Conservation (phyloP, 345 rosid species). For the Salix brachista region DNA sequence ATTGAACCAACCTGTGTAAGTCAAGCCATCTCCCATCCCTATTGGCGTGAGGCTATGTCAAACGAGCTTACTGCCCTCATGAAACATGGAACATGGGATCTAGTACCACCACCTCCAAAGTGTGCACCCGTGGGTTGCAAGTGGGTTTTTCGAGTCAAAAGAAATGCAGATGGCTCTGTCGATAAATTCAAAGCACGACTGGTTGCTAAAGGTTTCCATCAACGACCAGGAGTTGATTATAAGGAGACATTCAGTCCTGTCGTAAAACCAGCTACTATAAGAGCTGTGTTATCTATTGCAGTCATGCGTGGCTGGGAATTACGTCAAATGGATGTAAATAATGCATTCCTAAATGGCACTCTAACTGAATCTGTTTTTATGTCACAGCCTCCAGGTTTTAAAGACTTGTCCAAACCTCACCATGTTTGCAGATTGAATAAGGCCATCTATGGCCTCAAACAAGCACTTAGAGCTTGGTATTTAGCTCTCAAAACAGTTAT, state of each 20-base stretch:
- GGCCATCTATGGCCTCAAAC: neutral
- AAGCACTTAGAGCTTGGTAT: neutral
- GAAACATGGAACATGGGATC: neutral
- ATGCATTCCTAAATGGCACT: neutral
- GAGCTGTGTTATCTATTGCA: neutral
- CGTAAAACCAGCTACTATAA: neutral
- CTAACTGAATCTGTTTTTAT: neutral
- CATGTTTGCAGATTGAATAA: neutral
- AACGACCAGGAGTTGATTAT: neutral
- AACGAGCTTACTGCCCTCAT: neutral
- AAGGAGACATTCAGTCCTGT: neutral
- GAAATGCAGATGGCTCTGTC: neutral
- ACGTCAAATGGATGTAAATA: neutral
- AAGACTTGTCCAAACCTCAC: neutral
- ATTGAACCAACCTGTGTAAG: no score
- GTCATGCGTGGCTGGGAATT: neutral
- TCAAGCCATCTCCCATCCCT: no score
- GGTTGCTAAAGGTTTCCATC: neutral
- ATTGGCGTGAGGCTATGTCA: neutral
- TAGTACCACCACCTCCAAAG: neutral
- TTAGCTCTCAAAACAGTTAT: no score
- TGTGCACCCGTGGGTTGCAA: neutral
- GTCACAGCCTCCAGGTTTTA: neutral
- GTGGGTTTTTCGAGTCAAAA: neutral
- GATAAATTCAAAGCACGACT: neutral